These are phyloP conservation scores for Chlamydomonas sp. DNA, from an alignment of 139 green algal species.

Conservation along the genomic window DNA sequence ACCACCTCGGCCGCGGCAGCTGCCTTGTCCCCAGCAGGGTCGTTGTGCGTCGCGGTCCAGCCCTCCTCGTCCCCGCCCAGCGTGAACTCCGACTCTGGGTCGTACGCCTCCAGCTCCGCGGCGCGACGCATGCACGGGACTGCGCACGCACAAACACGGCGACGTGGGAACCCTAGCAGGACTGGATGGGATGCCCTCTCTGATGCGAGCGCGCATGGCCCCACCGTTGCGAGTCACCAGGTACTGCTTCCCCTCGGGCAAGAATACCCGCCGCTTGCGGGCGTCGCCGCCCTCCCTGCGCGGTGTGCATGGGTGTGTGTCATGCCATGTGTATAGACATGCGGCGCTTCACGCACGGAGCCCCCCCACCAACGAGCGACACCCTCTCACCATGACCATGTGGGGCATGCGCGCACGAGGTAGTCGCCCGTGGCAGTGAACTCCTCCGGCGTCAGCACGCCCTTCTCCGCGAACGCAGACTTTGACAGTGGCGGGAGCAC, in stretches of 20 bases:
- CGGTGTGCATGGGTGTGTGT: no score
- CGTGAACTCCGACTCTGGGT: slow-evolving; percentile 45
- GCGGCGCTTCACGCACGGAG: no score
- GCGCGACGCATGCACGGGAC: slow-evolving; percentile 76
- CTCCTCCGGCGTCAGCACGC: slow-evolving; percentile 77
- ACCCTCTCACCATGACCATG: slow-evolving; percentile 75
- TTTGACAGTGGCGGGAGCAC: slow-evolving; percentile 33
- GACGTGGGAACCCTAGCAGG: neutral
- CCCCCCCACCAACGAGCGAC: neutral
- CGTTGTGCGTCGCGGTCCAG: slow-evolving; percentile 52
- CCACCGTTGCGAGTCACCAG: slow-evolving; percentile 57
- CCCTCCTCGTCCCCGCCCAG: slow-evolving; percentile 52
- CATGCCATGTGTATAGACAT: no score
- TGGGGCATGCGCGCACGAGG: slow-evolving; percentile 72
- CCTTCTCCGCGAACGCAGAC: slow-evolving; percentile 47
- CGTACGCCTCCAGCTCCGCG: slow-evolving; percentile 46
- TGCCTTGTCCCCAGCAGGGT: slow-evolving; percentile 14
- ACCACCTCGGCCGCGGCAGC: slow-evolving; percentile 39
- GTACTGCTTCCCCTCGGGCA: slow-evolving; percentile 80
- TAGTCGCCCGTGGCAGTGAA: slow-evolving; percentile 78
- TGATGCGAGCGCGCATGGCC: no score
- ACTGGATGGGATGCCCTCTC: no score
- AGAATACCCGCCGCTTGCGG: slow-evolving; percentile 49
- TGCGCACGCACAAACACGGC: no score
- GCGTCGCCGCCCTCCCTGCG: slow-evolving; percentile 67